Evolutionary conservation across 306 rosid species (phyloP).

Genomic region (Clitoria ternatea): DNA sequence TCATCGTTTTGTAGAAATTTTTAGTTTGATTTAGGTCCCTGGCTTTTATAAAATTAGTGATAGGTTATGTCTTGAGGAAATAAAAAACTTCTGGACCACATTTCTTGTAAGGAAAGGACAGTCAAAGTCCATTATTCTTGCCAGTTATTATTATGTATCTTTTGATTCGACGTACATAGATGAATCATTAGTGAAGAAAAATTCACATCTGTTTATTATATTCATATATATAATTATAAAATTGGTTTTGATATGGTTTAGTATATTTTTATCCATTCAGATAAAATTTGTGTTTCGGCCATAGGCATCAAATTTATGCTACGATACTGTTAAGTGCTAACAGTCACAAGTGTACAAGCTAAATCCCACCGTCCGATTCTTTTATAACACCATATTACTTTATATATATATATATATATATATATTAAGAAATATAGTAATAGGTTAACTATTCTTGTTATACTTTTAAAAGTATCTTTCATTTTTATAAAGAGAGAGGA

Average conservation of each 20-base stretch:
- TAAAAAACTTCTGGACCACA: neutral
- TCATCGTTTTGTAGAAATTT: slow-evolving; percentile 5
- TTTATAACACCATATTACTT: no score
- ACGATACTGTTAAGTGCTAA: no score
- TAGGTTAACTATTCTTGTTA: no score
- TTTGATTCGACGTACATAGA: neutral
- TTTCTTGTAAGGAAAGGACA: slow-evolving; percentile 32
- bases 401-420: no score
- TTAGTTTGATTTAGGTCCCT: neutral
- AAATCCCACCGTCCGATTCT: no score
- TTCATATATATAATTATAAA: neutral
- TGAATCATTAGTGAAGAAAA: neutral
- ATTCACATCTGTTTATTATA: neutral
- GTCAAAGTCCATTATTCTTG: neutral
- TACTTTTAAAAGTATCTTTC: no score
- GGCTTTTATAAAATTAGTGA: neutral
- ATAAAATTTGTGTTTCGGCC: neutral
- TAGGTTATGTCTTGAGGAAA: neutral
- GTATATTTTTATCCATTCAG: neutral
- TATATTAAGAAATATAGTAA: no score
- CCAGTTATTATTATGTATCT: neutral
- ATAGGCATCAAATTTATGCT: no score
- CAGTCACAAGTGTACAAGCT: no score
- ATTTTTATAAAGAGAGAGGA: no score
- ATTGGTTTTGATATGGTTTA: neutral